Evolutionary conservation across 345 rosid genomes (phyloP).

Genomic region (Arabis alpina): DNA sequence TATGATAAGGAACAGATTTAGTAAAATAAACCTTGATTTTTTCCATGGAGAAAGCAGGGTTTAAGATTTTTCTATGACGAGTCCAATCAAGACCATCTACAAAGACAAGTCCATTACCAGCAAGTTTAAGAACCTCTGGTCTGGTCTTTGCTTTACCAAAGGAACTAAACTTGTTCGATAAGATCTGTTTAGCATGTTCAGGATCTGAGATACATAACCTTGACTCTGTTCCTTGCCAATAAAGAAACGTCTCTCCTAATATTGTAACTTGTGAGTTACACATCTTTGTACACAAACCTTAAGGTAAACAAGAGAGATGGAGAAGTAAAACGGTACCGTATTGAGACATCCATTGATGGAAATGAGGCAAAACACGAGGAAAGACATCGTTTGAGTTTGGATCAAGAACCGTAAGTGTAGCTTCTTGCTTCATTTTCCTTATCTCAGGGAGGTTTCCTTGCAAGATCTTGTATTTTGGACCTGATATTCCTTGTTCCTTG

Average conservation of each 20-base stretch:
- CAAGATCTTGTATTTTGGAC: conserved; percentile 37
- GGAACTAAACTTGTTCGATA: conserved; percentile 50
- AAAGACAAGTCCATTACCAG: conserved; percentile 50
- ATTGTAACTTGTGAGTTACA: conserved; percentile 13
- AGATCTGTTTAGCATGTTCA: conserved; percentile 49
- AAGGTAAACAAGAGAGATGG: not conserved
- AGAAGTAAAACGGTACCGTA: conserved; percentile 33
- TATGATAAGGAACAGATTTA: not conserved
- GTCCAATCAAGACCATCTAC: conserved; percentile 49
- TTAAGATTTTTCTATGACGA: conserved; percentile 48
- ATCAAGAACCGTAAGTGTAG: conserved; percentile 36
- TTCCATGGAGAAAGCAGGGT: conserved; percentile 55
- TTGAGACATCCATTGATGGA: conserved; percentile 29
- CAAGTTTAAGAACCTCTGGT: conserved; percentile 30
- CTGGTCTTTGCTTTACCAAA: conserved; percentile 38
- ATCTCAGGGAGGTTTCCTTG: conserved; percentile 34
- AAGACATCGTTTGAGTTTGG: conserved; percentile 25
- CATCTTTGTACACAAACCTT: not conserved
- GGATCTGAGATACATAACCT: conserved; percentile 47
- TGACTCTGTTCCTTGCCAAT: conserved; percentile 54
- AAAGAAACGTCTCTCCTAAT: conserved; percentile 52
- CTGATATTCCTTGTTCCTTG: conserved; percentile 42
- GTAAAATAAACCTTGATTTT: conserved; percentile 48
- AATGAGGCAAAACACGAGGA: conserved; percentile 36
- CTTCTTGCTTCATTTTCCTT: conserved; percentile 31